Percentiles rank a stretch among this genome's conserved stretches.
These are phyloP conservation scores for Cercophora samala DNA, from an alignment of 495 filamentous ascomycete genomes.

Conservation along the genomic window DNA sequence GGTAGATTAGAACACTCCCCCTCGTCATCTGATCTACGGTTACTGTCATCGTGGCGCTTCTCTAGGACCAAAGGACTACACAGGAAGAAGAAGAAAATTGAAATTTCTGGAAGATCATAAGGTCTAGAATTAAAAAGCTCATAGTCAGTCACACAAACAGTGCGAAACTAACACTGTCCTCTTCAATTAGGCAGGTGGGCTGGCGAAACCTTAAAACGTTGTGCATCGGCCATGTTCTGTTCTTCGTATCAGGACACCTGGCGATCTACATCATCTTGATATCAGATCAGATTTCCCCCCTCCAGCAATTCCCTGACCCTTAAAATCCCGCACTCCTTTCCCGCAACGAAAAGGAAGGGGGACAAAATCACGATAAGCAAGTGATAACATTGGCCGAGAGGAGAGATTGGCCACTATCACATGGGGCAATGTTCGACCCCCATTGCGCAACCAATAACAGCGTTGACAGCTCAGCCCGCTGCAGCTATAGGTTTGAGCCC, in stretches of 20 bases:
- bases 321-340: slow-evolving; percentile 2
- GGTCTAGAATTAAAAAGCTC: background rate
- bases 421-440: too few species aligned
- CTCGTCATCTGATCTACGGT: background rate
- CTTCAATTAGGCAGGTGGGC: too few species aligned
- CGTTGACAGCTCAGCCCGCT: background rate
- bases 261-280: background rate
- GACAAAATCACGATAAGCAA: background rate
- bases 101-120: background rate
- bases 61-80: background rate
- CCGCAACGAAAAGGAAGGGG: too few species aligned
- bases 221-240: background rate
- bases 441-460: background rate
- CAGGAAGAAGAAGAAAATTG: too few species aligned
- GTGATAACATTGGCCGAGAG: background rate
- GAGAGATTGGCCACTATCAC: slow-evolving; percentile 6
- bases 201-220: background rate
- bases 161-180: background rate
- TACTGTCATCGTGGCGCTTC: background rate
- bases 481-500: background rate
- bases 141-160: background rate
- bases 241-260: background rate
- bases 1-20: background rate
- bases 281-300: background rate
- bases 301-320: background rate